Evolutionary conservation across 495 filamentous ascomycete genomes (phyloP).

Genomic region (Annulohypoxylon maeteangense): DNA sequence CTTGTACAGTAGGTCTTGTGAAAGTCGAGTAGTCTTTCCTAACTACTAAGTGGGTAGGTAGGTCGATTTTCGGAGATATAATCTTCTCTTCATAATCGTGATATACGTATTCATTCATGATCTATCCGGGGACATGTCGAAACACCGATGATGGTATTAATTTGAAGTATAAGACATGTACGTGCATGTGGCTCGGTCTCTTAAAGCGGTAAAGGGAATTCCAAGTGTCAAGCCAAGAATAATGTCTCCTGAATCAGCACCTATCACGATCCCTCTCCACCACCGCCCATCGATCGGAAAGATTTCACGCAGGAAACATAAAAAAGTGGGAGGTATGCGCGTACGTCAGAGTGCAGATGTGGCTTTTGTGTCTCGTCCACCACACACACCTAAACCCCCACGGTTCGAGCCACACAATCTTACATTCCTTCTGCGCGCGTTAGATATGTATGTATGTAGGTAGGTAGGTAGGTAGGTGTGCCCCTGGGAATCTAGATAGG

Average conservation of each 20-base stretch:
- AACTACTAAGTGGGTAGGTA: not conserved
- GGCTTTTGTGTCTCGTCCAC: constrained; percentile 8
- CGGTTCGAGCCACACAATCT: constrained; percentile 11
- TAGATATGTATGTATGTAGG: too few species aligned
- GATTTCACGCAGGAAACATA: constrained; percentile 1
- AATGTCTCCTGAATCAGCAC: not conserved
- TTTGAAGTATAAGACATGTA: not conserved
- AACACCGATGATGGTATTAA: not conserved
- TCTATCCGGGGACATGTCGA: not conserved
- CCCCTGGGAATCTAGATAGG: constrained; percentile 17
- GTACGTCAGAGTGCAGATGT: constrained; percentile 34
- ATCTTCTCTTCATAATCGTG: not conserved
- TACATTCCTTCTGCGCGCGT: constrained; percentile 17
- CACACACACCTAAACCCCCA: constrained; percentile 4
- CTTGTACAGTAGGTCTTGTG: constrained; percentile 12
- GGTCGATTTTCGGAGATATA: not conserved
- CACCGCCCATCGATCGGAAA: not conserved
- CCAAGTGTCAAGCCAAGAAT: not conserved
- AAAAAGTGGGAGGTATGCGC: constrained; percentile 12
- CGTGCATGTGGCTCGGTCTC: not conserved
- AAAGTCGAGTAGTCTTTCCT: not conserved
- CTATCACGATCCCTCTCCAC: not conserved
- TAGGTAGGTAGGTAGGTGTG: constrained; percentile 9
- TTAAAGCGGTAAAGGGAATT: not conserved
- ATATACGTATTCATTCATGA: not conserved